Conservation (phyloP, 305 asterid species). For the Caryopteris hybrid region DNA sequence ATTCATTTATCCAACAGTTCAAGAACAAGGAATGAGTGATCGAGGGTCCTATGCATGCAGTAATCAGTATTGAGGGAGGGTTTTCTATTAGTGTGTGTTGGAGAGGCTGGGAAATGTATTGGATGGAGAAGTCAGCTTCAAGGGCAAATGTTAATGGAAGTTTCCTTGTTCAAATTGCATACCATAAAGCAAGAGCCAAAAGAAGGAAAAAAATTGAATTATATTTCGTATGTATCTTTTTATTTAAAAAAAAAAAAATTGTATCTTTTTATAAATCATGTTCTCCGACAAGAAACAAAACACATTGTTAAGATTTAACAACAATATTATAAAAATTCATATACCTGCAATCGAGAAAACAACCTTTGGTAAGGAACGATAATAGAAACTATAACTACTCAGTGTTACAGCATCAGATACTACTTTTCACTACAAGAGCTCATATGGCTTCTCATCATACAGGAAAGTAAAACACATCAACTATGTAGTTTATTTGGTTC, state of each 20-base stretch:
- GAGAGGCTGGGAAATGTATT: slow-evolving; percentile 1
- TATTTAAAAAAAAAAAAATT: too few relatives aligned
- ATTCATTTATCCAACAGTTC: background rate
- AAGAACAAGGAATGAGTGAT: background rate
- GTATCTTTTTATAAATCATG: background rate
- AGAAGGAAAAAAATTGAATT: background rate
- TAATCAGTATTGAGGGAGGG: background rate
- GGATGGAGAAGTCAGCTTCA: background rate
- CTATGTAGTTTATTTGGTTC: background rate
- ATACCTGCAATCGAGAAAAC: background rate
- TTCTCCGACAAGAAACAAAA: background rate
- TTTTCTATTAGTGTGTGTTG: background rate
- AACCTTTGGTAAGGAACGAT: background rate
- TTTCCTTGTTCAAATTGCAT: background rate
- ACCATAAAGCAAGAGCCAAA: background rate
- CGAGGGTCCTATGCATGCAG: background rate
- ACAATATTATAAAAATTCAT: background rate
- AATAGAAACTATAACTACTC: background rate
- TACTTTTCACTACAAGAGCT: background rate
- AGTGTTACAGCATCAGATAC: background rate
- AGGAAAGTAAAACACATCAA: background rate
- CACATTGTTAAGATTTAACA: background rate
- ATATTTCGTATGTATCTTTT: background rate
- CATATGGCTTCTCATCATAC: background rate
- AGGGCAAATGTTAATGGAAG: background rate